Conservation (phyloP, 352 stramenopile genomes). For the Globisporangium cederbergense region DNA sequence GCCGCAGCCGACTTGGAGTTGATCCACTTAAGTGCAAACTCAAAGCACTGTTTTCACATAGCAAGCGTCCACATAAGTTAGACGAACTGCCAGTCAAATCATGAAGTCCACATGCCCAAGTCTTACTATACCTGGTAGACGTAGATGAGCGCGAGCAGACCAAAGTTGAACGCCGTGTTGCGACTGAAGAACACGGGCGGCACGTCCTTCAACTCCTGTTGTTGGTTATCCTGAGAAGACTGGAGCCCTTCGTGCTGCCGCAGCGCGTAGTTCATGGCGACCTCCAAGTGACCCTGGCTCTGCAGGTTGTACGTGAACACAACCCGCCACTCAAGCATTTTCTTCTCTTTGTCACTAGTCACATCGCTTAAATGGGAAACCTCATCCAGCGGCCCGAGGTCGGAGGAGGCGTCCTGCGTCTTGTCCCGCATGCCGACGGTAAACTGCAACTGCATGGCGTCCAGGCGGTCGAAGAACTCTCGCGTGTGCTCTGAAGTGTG, state of each 20-base stretch:
- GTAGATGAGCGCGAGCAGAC: slow-evolving; percentile 35
- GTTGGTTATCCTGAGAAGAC: slow-evolving; percentile 4
- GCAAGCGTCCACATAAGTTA: not conserved
- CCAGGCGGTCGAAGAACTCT: slow-evolving; percentile 60
- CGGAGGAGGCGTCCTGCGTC: slow-evolving; percentile 1
- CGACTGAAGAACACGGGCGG: slow-evolving; percentile 47
- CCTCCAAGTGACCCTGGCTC: slow-evolving; percentile 68
- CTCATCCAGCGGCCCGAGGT: not conserved
- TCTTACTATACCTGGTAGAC: slow-evolving; percentile 40
- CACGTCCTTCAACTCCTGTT: slow-evolving; percentile 21
- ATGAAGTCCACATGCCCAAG: not conserved
- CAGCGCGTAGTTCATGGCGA: slow-evolving; percentile 54
- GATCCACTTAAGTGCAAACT: slow-evolving; percentile 45
- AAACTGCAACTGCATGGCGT: slow-evolving; percentile 59
- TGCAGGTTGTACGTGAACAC: slow-evolving; percentile 65
- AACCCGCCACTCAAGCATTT: slow-evolving; percentile 56
- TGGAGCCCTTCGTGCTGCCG: slow-evolving; percentile 11
- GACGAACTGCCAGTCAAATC: not conserved
- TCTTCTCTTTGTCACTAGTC: slow-evolving; percentile 3
- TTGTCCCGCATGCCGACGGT: slow-evolving; percentile 49
- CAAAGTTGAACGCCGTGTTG: slow-evolving; percentile 39
- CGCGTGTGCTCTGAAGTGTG: slow-evolving; percentile 32
- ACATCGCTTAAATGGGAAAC: not conserved
- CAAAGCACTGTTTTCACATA: slow-evolving; percentile 23
- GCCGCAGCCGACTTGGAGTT: slow-evolving; percentile 18